Evolutionary conservation across 345 rosid species (phyloP).

Genomic region (Salix udensis): DNA sequence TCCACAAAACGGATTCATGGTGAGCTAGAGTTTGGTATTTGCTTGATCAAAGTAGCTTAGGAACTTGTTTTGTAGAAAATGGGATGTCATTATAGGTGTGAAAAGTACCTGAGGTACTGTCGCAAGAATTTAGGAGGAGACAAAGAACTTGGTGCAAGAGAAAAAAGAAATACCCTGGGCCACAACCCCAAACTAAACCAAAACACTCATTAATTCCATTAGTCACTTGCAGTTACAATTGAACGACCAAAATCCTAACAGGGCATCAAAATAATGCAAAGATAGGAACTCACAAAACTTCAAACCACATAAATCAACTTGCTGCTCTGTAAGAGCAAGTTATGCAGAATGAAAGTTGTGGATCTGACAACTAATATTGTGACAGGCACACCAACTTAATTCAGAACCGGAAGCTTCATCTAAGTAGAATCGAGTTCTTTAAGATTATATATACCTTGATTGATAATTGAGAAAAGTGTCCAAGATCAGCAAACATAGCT

Average conservation of each 20-base stretch:
- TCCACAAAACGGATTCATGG: neutral
- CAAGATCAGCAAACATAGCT: slow-evolving; percentile 98
- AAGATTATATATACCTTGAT: slow-evolving; percentile 52
- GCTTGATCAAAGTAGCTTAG: neutral
- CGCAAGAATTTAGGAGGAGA: neutral
- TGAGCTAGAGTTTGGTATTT: neutral
- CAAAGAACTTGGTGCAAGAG: neutral
- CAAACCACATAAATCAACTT: neutral
- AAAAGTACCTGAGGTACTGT: neutral
- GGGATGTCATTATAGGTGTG: neutral
- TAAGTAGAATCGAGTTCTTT: neutral
- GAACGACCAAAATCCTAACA: neutral
- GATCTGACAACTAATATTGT: neutral
- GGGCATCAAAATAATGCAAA: neutral
- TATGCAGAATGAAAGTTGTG: neutral
- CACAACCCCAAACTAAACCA: neutral
- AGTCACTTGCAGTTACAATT: neutral
- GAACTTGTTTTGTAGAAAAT: neutral
- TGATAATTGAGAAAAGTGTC: slow-evolving; percentile 85
- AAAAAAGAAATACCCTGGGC: neutral
- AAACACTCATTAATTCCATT: neutral
- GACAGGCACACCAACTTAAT: neutral
- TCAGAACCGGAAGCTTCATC: no score
- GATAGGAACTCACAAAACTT: neutral
- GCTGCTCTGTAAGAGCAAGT: neutral